phyloP scores from a whole-genome alignment of 1,139 yeast species.

The Protomyces inouyei region DNA sequence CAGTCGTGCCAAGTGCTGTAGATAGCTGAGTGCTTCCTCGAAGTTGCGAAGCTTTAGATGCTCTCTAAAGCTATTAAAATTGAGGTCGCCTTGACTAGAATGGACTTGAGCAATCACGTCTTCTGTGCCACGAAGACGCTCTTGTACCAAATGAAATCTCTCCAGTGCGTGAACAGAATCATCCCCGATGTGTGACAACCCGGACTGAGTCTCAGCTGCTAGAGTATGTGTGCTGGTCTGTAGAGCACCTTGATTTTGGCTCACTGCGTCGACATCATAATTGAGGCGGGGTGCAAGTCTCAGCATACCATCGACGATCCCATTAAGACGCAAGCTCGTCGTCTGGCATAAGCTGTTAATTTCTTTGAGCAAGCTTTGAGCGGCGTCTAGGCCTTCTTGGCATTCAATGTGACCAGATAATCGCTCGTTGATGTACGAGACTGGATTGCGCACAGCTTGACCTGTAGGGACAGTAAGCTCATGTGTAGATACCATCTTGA shows the following conservation, averaged over 20 bases:
- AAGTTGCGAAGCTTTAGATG: not conserved
- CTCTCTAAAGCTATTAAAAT: not conserved
- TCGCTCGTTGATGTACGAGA: no score
- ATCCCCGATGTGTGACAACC: not conserved
- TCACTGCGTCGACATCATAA: not conserved
- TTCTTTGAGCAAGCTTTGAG: no score
- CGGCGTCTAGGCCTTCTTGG: no score
- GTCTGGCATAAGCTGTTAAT: no score
- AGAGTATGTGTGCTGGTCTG: not conserved
- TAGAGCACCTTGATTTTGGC: not conserved
- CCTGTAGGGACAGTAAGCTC: no score
- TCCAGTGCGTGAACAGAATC: not conserved
- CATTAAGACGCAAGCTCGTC: not conserved
- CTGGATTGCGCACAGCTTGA: no score
- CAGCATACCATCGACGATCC: not conserved
- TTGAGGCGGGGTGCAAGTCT: not conserved
- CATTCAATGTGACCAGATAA: no score
- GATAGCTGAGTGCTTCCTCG: not conserved
- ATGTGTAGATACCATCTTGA: no score
- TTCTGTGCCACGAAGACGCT: not conserved
- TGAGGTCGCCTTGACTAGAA: not conserved
- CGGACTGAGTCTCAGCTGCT: not conserved
- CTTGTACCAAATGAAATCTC: not conserved
- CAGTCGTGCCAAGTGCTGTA: not conserved
- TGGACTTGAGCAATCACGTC: not conserved